Evolutionary conservation across 164 flowering plant species (phyloP).

Genomic region (Houttuynia cordata): DNA sequence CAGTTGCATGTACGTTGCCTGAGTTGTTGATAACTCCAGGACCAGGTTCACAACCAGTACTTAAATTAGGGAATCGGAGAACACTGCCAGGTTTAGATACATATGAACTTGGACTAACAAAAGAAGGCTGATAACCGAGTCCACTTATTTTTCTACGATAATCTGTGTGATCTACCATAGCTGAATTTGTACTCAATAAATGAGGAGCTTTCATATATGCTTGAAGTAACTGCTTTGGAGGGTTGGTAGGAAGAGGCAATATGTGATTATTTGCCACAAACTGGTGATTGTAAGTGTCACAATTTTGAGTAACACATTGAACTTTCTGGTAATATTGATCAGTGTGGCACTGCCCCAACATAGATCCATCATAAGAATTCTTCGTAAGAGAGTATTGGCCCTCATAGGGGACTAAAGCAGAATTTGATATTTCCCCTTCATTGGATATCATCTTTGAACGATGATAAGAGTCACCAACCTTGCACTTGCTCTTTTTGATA

Average conservation of each 20-base stretch:
- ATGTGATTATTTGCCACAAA: not conserved
- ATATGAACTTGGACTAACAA: not conserved
- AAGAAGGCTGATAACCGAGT: not conserved
- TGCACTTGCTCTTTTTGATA: constrained; percentile 8
- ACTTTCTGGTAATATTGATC: not conserved
- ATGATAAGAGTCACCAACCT: constrained; percentile 2
- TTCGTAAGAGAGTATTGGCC: constrained; percentile 1
- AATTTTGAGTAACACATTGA: not conserved
- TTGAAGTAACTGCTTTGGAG: not conserved
- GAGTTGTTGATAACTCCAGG: not conserved
- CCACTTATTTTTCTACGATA: not conserved
- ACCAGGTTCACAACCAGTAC: not conserved
- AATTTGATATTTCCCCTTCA: constrained; percentile 1
- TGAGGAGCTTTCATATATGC: not conserved
- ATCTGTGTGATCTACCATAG: not conserved
- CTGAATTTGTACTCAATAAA: not conserved
- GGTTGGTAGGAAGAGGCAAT: not conserved
- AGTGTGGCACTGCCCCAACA: constrained; percentile 1
- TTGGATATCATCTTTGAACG: not conserved
- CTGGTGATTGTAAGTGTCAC: not conserved
- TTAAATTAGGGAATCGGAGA: not conserved
- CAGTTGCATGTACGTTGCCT: not conserved
- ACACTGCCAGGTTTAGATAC: not conserved
- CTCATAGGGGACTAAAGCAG: constrained; percentile 1
- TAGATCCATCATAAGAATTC: not conserved